Conservation (phyloP, 148 eudicot species). For the Selenicereus undatus region DNA sequence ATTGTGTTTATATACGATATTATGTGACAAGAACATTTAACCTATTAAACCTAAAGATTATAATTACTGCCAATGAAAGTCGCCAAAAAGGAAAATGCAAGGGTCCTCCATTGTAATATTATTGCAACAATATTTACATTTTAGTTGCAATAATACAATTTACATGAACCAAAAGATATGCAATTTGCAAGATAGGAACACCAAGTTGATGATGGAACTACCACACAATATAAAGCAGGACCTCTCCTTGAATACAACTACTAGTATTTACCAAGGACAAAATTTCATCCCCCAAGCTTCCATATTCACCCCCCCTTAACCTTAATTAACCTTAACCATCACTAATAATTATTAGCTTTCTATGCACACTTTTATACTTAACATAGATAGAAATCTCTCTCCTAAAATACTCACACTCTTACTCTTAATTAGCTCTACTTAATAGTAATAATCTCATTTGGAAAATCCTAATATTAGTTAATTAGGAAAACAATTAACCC, state of each 20-base stretch:
- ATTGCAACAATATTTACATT: not conserved
- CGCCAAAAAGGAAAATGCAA: not conserved
- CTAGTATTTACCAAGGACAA: slow-evolving; percentile 8
- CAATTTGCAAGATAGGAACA: no score
- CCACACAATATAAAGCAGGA: not conserved
- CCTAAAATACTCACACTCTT: not conserved
- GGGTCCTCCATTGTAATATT: not conserved
- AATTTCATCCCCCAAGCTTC: not conserved
- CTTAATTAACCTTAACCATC: not conserved
- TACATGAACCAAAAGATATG: not conserved
- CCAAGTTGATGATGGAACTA: not conserved
- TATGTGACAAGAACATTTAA: no score
- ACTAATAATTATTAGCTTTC: not conserved
- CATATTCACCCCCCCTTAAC: slow-evolving; percentile 8
- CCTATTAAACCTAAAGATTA: no score
- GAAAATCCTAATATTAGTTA: not conserved
- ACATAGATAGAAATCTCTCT: not conserved
- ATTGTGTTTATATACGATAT: no score
- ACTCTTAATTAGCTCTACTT: not conserved
- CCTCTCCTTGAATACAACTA: not conserved
- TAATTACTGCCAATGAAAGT: no score
- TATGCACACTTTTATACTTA: slow-evolving; percentile 16
- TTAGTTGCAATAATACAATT: not conserved
- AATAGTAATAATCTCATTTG: not conserved
- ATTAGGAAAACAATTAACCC: not conserved